These are phyloP conservation scores for Calonectria pauciramosa DNA, from an alignment of 2,329 filamentous ascomycete species.

Conservation along the genomic window DNA sequence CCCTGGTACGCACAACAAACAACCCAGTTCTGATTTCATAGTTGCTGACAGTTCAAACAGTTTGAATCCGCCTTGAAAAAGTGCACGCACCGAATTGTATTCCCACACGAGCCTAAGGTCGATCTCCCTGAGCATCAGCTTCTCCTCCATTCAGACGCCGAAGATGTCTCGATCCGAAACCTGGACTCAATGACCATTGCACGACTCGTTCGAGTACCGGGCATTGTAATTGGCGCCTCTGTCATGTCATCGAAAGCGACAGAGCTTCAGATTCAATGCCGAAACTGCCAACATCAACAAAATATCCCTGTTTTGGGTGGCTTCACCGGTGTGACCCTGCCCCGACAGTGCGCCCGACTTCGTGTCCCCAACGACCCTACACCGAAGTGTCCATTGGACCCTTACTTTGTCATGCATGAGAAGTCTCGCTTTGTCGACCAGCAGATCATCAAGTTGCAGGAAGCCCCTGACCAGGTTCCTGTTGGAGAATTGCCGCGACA, in stretches of 20 bases:
- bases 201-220: slow-evolving; percentile 94
- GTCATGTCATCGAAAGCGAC: slow-evolving; percentile 98
- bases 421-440: slow-evolving; percentile 96
- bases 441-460: slow-evolving; percentile 97
- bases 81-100: slow-evolving; percentile 94
- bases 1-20: slow-evolving; percentile 72
- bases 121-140: slow-evolving; percentile 92
- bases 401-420: slow-evolving; percentile 96
- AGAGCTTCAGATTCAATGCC: slow-evolving; percentile 86
- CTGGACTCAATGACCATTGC: slow-evolving; percentile 94
- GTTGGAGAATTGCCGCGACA: slow-evolving; percentile 96
- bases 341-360: slow-evolving; percentile 79
- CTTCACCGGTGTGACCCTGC: slow-evolving; percentile 88
- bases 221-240: slow-evolving; percentile 97
- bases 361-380: slow-evolving; percentile 75
- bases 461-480: slow-evolving; percentile 96
- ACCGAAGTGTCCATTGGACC: slow-evolving; percentile 89
- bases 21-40: not conserved
- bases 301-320: slow-evolving; percentile 83
- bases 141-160: slow-evolving; percentile 91
- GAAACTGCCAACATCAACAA: slow-evolving; percentile 82
- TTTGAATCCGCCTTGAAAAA: slow-evolving; percentile 92
- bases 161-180: slow-evolving; percentile 93
- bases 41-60: slow-evolving; percentile 59
- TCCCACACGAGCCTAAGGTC: slow-evolving; percentile 77